phyloP scores from a whole-genome alignment of 768 basidiomycete genomes.

The Cytidiella melzeri region DNA sequence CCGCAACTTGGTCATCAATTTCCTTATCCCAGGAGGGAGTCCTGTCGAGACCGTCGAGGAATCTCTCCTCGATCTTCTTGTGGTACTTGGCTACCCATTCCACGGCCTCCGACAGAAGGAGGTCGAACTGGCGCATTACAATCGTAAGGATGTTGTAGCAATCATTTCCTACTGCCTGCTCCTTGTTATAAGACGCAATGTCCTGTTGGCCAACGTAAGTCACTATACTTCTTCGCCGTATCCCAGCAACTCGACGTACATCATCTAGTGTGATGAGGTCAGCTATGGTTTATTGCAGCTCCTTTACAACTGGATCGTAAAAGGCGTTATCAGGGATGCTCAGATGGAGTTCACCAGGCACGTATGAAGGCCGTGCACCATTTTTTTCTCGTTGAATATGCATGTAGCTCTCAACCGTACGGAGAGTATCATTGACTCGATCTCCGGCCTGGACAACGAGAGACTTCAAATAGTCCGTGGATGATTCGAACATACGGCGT shows the following conservation, averaged over 20 bases:
- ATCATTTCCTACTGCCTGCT: slow-evolving; percentile 22
- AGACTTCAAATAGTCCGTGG: slow-evolving; percentile 19
- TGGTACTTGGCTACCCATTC: slow-evolving; percentile 8
- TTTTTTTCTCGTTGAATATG: slow-evolving; percentile 20
- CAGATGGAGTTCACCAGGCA: slow-evolving; percentile 34
- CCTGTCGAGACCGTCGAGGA: slow-evolving; percentile 15
- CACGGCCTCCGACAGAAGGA: slow-evolving; percentile 15
- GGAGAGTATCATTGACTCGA: slow-evolving; percentile 13
- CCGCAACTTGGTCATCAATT: slow-evolving; percentile 19
- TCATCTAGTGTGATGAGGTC: background rate
- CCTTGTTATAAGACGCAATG: slow-evolving; percentile 24
- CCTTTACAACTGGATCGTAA: slow-evolving; percentile 41
- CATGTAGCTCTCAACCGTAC: slow-evolving; percentile 20
- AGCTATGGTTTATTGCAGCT: background rate
- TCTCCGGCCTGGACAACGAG: slow-evolving; percentile 22
- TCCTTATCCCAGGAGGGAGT: slow-evolving; percentile 24
- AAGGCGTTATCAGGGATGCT: slow-evolving; percentile 56
- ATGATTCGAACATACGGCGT: slow-evolving; percentile 16
- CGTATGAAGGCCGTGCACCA: slow-evolving; percentile 19
- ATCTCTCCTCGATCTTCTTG: slow-evolving; percentile 4
- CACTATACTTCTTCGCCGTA: background rate
- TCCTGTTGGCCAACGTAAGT: slow-evolving; percentile 14
- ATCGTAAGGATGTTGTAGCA: slow-evolving; percentile 22
- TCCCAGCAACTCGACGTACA: background rate
- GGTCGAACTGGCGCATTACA: slow-evolving; percentile 18